Percentiles rank a stretch among this genome's conserved stretches.
Evolutionary conservation across 371 early-diverging fungal species (phyloP).

Genomic region (Mortierella sp.): DNA sequence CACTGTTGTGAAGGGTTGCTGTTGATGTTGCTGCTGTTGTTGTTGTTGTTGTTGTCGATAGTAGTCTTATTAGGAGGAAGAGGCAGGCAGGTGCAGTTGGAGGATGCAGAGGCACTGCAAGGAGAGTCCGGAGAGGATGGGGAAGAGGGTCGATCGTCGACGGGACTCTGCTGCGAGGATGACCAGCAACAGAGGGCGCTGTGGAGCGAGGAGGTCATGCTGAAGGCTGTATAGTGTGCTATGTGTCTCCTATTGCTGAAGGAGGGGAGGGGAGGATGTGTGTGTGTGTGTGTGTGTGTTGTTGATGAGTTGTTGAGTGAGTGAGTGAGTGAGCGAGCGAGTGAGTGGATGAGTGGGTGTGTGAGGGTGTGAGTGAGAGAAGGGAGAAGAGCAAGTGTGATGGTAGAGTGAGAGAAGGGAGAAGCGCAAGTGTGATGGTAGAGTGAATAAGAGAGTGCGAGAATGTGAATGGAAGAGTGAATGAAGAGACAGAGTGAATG

Average conservation of each 20-base stretch:
- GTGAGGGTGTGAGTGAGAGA: neutral
- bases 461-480: neutral
- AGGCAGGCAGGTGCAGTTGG: conserved; percentile 29
- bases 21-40: conserved; percentile 8
- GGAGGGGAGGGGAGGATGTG: neutral
- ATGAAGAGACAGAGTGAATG: neutral
- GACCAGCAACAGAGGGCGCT: conserved; percentile 54
- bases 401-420: too few relatives aligned
- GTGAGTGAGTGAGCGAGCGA: neutral
- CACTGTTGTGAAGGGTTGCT: conserved; percentile 5
- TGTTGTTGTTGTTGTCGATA: neutral
- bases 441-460: neutral
- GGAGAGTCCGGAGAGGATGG: conserved; percentile 44
- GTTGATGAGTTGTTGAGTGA: neutral
- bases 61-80: neutral
- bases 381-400: neutral
- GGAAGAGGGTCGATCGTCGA: conserved; percentile 37
- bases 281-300: too few relatives aligned
- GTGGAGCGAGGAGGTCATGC: conserved; percentile 46
- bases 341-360: neutral
- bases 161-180: conserved; percentile 51
- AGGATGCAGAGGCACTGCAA: conserved; percentile 21
- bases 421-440: neutral
- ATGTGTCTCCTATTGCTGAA: neutral
- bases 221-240: neutral